These are phyloP conservation scores for Cenococcum geophilum DNA, from an alignment of 495 filamentous ascomycete genomes.

Conservation along the genomic window DNA sequence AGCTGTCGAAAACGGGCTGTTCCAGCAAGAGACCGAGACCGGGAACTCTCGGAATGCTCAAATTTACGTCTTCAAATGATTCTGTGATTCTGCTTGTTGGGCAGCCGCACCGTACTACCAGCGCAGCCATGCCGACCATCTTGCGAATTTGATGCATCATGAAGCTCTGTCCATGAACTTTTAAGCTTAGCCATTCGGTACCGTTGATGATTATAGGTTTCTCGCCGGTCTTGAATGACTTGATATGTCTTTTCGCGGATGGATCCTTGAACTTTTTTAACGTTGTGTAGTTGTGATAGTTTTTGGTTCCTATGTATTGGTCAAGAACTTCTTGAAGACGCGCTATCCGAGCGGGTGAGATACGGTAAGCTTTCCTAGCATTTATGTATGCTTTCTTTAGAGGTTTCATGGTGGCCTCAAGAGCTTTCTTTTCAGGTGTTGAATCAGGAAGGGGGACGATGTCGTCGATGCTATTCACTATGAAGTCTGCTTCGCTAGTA, in stretches of 20 bases:
- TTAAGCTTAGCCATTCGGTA: conserved; percentile 90
- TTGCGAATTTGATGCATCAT: conserved; percentile 99
- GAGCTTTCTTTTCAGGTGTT: conserved; percentile 30
- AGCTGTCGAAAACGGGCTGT: conserved; percentile 78
- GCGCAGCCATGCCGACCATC: conserved; percentile 89
- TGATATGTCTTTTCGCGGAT: conserved; percentile 80
- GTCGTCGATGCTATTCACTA: conserved; percentile 13
- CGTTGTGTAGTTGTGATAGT: conserved; percentile 95
- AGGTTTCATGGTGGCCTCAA: conserved; percentile 60
- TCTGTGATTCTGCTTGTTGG: conserved; percentile 59
- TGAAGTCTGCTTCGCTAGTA: conserved; percentile 1
- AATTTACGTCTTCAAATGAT: conserved; percentile 52
- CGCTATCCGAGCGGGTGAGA: conserved; percentile 60
- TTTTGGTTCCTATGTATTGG: conserved; percentile 71
- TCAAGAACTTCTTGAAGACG: conserved; percentile 65
- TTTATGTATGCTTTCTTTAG: conserved; percentile 71
- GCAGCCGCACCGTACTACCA: conserved; percentile 75
- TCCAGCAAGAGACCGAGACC: conserved; percentile 83
- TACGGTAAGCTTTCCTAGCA: conserved; percentile 76
- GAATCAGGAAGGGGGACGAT: conserved; percentile 14
- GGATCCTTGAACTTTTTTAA: conserved; percentile 73
- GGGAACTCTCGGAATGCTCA: conserved; percentile 90
- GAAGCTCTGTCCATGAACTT: conserved; percentile 95
- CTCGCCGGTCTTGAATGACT: conserved; percentile 67
- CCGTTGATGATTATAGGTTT: conserved; percentile 47